Conservation (phyloP, 2,329 filamentous ascomycete species). For the Alternaria dauci region DNA sequence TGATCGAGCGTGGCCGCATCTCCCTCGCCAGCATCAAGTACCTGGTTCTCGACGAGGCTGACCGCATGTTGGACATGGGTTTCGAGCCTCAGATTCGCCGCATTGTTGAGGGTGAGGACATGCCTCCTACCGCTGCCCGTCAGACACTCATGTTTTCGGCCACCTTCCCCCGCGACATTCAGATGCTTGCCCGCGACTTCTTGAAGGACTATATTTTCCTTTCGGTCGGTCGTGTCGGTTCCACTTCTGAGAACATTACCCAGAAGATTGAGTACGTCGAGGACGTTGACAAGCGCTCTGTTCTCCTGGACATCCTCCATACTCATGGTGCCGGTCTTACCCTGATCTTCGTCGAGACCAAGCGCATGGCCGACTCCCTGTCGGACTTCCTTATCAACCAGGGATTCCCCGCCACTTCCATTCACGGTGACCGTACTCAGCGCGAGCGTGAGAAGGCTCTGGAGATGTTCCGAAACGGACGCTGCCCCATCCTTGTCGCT, state of each 20-base stretch:
- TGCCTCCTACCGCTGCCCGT: slow-evolving; percentile 82
- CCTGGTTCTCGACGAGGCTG: slow-evolving; percentile 96
- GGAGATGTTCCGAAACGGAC: slow-evolving; percentile 95
- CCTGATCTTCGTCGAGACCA: slow-evolving; percentile 98
- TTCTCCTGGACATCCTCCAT: slow-evolving; percentile 96
- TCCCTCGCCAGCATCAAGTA: slow-evolving; percentile 99
- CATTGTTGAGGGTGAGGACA: slow-evolving; percentile 98
- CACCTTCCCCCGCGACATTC: slow-evolving; percentile 98
- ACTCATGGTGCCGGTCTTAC: slow-evolving; percentile 89
- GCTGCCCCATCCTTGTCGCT: slow-evolving; percentile 95
- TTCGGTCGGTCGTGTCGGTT: slow-evolving; percentile 97
- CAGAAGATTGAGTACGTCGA: slow-evolving; percentile 99
- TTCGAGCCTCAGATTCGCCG: slow-evolving; percentile 99
- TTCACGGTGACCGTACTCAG: slow-evolving; percentile 98
- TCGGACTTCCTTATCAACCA: slow-evolving; percentile 99
- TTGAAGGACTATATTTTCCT: slow-evolving; percentile 99
- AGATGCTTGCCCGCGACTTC: slow-evolving; percentile 99
- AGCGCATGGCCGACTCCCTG: slow-evolving; percentile 98
- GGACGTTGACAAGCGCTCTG: slow-evolving; percentile 96
- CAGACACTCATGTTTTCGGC: slow-evolving; percentile 99
- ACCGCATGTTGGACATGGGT: slow-evolving; percentile 99
- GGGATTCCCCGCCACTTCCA: slow-evolving; percentile 96
- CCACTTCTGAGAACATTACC: slow-evolving; percentile 99
- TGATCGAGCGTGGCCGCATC: slow-evolving; percentile 98
- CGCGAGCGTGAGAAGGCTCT: slow-evolving; percentile 97